Evolutionary conservation across 2,329 filamentous ascomycete species (phyloP).

Genomic region (Sporothrix globosa): DNA sequence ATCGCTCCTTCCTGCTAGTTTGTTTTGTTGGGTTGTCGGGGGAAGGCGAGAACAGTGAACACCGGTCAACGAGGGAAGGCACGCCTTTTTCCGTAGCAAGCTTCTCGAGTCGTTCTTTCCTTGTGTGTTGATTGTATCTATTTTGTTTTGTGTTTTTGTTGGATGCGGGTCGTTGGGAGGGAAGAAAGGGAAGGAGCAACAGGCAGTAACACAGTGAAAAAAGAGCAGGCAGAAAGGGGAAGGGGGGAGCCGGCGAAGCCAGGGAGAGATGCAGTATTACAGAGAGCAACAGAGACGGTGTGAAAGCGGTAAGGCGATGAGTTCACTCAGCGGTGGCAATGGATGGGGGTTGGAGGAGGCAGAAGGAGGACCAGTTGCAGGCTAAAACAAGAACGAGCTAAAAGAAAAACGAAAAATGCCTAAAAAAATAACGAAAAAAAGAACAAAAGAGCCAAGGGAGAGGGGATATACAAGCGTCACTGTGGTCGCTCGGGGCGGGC

Average conservation of each 20-base stretch:
- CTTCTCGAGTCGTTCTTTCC: slow-evolving; percentile 27
- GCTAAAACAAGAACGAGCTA: slow-evolving; percentile 20
- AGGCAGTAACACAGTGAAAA: background rate
- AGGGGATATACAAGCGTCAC: slow-evolving; percentile 32
- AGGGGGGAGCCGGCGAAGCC: background rate
- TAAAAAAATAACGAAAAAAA: slow-evolving; percentile 25
- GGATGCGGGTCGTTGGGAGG: background rate
- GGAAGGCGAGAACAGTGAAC: slow-evolving; percentile 12
- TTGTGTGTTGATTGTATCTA: background rate
- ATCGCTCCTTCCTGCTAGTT: slow-evolving; percentile 6
- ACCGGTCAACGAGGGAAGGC: background rate
- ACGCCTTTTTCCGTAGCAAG: background rate
- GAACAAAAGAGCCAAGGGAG: slow-evolving; percentile 18
- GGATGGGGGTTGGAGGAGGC: slow-evolving; percentile 31
- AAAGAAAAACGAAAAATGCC: slow-evolving; percentile 17
- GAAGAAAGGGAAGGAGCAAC: slow-evolving; percentile 15
- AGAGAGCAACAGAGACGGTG: slow-evolving; percentile 16
- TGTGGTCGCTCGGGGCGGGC: slow-evolving; percentile 34
- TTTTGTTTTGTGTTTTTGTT: slow-evolving; percentile 22
- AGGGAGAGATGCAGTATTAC: slow-evolving; percentile 3
- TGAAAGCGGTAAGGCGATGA: slow-evolving; percentile 31
- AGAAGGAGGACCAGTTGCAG: slow-evolving; percentile 29
- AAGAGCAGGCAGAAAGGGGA: background rate
- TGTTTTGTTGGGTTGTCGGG: slow-evolving; percentile 15
- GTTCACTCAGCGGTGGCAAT: slow-evolving; percentile 29